Evolutionary conservation across 805 yeast species (phyloP).

Genomic region (Candida multigemmis): DNA sequence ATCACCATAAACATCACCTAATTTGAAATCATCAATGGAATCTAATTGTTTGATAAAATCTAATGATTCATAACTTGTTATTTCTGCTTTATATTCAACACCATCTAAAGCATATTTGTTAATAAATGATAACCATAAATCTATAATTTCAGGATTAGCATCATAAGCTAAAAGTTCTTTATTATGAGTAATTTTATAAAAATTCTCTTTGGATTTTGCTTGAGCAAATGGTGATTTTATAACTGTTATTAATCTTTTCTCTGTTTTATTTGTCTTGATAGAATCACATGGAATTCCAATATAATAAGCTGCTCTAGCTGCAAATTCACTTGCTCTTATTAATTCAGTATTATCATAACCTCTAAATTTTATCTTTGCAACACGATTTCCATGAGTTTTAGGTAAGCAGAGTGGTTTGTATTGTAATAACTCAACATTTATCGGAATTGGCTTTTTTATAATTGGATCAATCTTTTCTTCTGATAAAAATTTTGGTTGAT

Average conservation of each 20-base stretch:
- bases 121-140: constrained; percentile 70
- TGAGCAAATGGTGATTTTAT: constrained; percentile 89
- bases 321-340: constrained; percentile 75
- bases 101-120: constrained; percentile 72
- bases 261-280: constrained; percentile 58
- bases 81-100: constrained; percentile 72
- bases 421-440: constrained; percentile 73
- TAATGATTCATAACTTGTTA: constrained; percentile 29
- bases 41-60: constrained; percentile 19
- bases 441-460: constrained; percentile 57
- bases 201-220: constrained; percentile 91
- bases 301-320: constrained; percentile 82
- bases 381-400: constrained; percentile 61
- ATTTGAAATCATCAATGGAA: constrained; percentile 14
- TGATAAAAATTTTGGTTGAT: constrained; percentile 21
- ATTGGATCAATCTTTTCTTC: constrained; percentile 10
- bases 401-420: constrained; percentile 71
- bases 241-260: constrained; percentile 86
- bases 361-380: constrained; percentile 68
- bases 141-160: constrained; percentile 76
- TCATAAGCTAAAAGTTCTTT: constrained; percentile 73
- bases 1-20: constrained; percentile 25
- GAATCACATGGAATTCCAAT: constrained; percentile 81
- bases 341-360: constrained; percentile 64
- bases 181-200: constrained; percentile 77